Conservation (phyloP, 1,139 yeast species). For the Debaryomyces subglobosus region DNA sequence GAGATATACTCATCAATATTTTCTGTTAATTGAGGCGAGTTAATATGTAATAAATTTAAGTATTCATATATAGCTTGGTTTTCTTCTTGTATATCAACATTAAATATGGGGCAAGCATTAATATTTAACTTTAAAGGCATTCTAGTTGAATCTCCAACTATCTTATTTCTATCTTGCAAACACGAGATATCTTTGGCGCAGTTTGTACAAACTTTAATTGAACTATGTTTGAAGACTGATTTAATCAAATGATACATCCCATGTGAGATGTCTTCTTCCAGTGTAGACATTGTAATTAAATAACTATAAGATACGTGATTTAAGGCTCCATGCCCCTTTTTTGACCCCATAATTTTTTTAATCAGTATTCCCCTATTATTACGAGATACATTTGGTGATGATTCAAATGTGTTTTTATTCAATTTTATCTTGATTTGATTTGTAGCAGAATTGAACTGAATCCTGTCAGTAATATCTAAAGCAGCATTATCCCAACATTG, state of each 20-base stretch:
- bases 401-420: constrained; percentile 15
- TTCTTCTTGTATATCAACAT: background rate
- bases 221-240: constrained; percentile 4
- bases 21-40: constrained; percentile 18
- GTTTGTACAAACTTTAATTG: constrained; percentile 2
- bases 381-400: constrained; percentile 17
- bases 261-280: constrained; percentile 5
- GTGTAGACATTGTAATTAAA: constrained; percentile 13
- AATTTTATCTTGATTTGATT: constrained; percentile 8
- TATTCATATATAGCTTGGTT: constrained; percentile 20
- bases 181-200: background rate
- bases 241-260: constrained; percentile 3
- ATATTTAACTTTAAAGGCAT: background rate
- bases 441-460: constrained; percentile 3
- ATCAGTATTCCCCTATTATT: constrained; percentile 8
- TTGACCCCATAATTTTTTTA: constrained; percentile 18
- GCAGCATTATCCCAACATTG: background rate
- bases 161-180: background rate
- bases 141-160: background rate
- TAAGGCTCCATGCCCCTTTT: constrained; percentile 27
- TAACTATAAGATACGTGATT: constrained; percentile 18
- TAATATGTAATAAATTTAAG: constrained; percentile 19
- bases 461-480: constrained; percentile 2
- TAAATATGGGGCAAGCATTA: background rate
- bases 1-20: constrained; percentile 19